A percentile compares a stretch with the other conserved stretches of the same genome.
phyloP scores from a whole-genome alignment of 257 asterid species.

The Linderniella brevidens region DNA sequence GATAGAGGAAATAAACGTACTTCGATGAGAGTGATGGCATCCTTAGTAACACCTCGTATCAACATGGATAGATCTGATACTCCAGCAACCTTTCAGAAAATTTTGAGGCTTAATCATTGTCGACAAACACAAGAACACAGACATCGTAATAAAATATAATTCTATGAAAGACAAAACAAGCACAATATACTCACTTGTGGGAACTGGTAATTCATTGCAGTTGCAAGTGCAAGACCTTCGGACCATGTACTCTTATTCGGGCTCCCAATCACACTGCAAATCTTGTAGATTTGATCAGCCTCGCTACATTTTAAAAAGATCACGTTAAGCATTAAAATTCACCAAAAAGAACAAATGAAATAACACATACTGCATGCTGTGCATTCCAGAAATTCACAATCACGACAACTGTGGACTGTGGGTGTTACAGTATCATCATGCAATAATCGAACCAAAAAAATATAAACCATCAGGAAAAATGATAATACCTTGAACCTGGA shows the following conservation, averaged over 20 bases:
- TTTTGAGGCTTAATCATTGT: too few species aligned
- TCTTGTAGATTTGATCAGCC: slow-evolving; percentile 83
- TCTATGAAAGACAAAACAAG: slow-evolving; percentile 3
- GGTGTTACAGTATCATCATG: too few species aligned
- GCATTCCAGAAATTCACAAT: too few species aligned
- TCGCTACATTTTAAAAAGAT: slow-evolving; percentile 32
- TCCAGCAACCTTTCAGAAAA: slow-evolving; percentile 57
- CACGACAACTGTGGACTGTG: too few species aligned
- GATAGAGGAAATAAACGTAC: too few species aligned
- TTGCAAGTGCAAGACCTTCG: slow-evolving; percentile 76
- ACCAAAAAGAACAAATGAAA: background rate
- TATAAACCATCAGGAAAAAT: background rate
- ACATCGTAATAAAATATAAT: too few species aligned
- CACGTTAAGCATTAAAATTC: slow-evolving; percentile 7
- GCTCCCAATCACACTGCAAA: slow-evolving; percentile 74
- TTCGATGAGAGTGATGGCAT: slow-evolving; percentile 49
- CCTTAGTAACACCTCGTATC: slow-evolving; percentile 50
- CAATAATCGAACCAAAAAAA: too few species aligned
- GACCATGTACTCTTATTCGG: slow-evolving; percentile 62
- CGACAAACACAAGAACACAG: too few species aligned
- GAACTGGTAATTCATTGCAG: slow-evolving; percentile 56
- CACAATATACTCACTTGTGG: slow-evolving; percentile 47
- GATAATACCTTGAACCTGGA: slow-evolving; percentile 75
- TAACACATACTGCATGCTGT: too few species aligned
- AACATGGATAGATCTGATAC: slow-evolving; percentile 29